Base-by-base conservation (phyloP, 139 green algal species). In the Gonium pectorale region DNA sequence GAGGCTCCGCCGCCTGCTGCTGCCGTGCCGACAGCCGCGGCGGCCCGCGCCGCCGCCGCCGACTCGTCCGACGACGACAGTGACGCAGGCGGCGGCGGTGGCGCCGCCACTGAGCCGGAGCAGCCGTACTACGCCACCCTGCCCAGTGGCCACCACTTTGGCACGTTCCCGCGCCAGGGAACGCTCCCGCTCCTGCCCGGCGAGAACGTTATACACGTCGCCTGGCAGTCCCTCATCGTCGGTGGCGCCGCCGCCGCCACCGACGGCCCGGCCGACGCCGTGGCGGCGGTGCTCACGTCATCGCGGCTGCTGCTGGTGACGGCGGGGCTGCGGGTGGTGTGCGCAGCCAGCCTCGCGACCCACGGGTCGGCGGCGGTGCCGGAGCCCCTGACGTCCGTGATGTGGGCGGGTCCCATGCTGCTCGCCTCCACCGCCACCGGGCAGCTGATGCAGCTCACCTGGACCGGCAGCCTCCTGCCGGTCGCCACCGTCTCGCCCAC, bases 321-420 rank as follows among this genome's bases (percentile, higher is more conserved):
- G 33, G 78, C 77, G 38, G 46, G 40, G 17, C 52, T 86, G 51
- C 67, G 80, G 1, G 35, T 80, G 24, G 67, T 86, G 46, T 56
- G n/a, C 44, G 27, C 66, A 17, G 46, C 15, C n/a, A 49, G 17
- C 31, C 62, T 83, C 7, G 60, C 43, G 38, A 33, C 43, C 31
- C 43, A 49, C 29, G 77, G 62, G n/a, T 73, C 38, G 11, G 43
- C 77, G 44, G 62, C 62, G n/a, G 17, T 51, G 77, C 40, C 22
- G 38, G 64, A 68, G 35, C 69, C 88, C n/a, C 87, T 89, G 44
- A 91, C 90, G 2, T 88, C 74, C 7, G 77, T 92, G 24, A 35
- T 91, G 67, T 93, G 90, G 90, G 87, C 80, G 37, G 90, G 90
- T 43, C 89, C 89, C 3, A 83, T 82, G 40, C 85, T 91, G 87